Conservation (phyloP, 805 yeast species). For the Schizosaccharomyces japonicus region DNA sequence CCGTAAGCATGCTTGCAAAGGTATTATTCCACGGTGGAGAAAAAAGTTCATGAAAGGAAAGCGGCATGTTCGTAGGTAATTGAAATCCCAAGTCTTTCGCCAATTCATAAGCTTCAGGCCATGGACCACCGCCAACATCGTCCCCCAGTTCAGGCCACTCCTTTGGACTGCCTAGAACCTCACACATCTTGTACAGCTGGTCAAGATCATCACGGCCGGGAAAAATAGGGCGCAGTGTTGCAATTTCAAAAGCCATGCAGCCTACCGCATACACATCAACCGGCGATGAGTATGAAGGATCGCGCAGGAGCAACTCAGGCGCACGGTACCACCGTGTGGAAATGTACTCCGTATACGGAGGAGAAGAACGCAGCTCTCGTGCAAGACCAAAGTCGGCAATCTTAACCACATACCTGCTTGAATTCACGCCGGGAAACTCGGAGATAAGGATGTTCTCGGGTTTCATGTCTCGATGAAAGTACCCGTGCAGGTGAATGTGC, state of each 20-base stretch:
- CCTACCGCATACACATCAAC: slow-evolving; percentile 95
- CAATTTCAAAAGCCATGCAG: slow-evolving; percentile 77
- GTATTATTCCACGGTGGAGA: neutral
- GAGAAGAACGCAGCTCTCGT: slow-evolving; percentile 60
- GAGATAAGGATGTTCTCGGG: slow-evolving; percentile 63
- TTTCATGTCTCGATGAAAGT: slow-evolving; percentile 73
- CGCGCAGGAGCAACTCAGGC: slow-evolving; percentile 78
- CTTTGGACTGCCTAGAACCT: slow-evolving; percentile 77
- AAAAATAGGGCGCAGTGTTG: slow-evolving; percentile 76
- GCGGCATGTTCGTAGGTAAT: neutral
- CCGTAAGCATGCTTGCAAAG: neutral
- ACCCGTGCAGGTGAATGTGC: slow-evolving; percentile 51
- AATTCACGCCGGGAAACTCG: slow-evolving; percentile 13
- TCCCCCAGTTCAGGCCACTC: neutral
- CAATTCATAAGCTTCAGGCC: neutral
- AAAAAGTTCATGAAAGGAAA: neutral
- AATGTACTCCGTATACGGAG: slow-evolving; percentile 85
- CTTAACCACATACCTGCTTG: slow-evolving; percentile 18
- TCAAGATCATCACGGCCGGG: slow-evolving; percentile 83
- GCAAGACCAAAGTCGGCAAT: slow-evolving; percentile 92
- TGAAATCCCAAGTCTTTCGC: neutral
- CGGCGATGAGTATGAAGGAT: slow-evolving; percentile 70
- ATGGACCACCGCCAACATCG: neutral
- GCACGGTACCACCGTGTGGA: slow-evolving; percentile 97
- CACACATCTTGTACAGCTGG: slow-evolving; percentile 73